Base-by-base conservation (phyloP, 2,329 filamentous ascomycete genomes). In the Periconia sp. region DNA sequence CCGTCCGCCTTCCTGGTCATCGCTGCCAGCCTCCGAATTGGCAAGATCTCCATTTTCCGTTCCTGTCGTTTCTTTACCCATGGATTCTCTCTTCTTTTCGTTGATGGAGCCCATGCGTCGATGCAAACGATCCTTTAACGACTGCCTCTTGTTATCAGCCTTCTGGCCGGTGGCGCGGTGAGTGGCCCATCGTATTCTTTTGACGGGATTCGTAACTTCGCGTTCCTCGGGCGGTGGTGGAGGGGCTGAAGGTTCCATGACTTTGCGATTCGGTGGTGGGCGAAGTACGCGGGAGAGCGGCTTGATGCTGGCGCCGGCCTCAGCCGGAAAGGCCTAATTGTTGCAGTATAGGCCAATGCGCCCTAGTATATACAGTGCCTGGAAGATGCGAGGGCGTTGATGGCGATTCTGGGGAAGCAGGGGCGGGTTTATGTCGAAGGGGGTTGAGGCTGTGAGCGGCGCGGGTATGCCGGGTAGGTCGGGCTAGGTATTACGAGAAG, bases 171-270 rank as follows among this genome's bases (percentile, higher is more conserved):
- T 86, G 74, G 90, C 85, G 72, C 91, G 90, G 68, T 92, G 90
- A n/a, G 94, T 97, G 17, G 94, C 93, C 94, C 94, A 97, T 85
- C 94, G 84, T 74, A 94, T 87, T 70, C 92, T 84, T 71, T 93
- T 91, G 19, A 87, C 88, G 9, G 84, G 81, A 58, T 82, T 83
- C 42, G 83, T 82, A 55, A 82, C 76, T 63, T 84, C 79, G 62
- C 76, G 81, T 47, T 61, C 61, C 50, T 68, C 59, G 46, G 54
- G 51, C 15, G 56, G 53, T 37, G 44, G 46, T 7, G 46, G 46
- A n/a, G 35, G 35, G 19, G 20, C 56, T 43, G 52, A 50, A 35
- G 46, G 41, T 41, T 62, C 62, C 63, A 76, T 74, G 48, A 59
- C 61, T 49, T 59, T 61, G 52, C 41, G 41, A 47, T 37, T 43